Evolutionary conservation across 2,329 filamentous ascomycete genomes (phyloP).

Genomic region (Nannizziopsis arthrosporioides): DNA sequence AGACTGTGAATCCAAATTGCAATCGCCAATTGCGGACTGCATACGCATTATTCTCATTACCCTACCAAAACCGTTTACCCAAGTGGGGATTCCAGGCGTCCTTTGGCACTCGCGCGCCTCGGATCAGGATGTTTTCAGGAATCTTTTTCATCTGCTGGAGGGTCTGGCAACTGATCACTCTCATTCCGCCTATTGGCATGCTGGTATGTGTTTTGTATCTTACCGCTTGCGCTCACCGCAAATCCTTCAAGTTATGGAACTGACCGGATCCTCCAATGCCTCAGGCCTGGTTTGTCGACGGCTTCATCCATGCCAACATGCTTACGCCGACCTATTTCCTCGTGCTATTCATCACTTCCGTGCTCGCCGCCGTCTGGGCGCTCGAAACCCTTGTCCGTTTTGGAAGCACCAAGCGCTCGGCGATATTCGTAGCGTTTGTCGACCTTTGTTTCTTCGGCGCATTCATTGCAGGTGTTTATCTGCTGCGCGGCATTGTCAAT

Average conservation of each 20-base stretch:
- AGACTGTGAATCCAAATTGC: no score
- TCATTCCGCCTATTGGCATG: constrained; percentile 54
- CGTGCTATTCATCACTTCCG: constrained; percentile 53
- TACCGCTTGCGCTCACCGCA: constrained; percentile 4
- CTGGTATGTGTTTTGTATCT: constrained; percentile 30
- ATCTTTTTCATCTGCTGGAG: constrained; percentile 53
- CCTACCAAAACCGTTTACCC: neutral
- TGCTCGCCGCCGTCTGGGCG: constrained; percentile 50
- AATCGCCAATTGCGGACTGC: no score
- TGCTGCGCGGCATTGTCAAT: constrained; percentile 45
- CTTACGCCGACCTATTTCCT: constrained; percentile 51
- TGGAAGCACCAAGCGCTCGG: constrained; percentile 47
- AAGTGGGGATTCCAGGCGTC: neutral
- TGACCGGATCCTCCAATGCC: neutral
- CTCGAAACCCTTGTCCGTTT: constrained; percentile 51
- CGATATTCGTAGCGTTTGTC: constrained; percentile 48
- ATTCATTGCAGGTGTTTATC: constrained; percentile 51
- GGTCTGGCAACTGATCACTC: constrained; percentile 48
- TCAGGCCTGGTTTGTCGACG: constrained; percentile 49
- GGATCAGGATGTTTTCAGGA: constrained; percentile 37
- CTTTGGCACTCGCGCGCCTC: neutral
- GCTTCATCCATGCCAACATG: constrained; percentile 44
- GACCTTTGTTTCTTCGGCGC: constrained; percentile 52
- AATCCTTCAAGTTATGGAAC: neutral
- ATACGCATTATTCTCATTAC: neutral